Conservation (phyloP, 352 stramenopile genomes). For the Pythium rishiriense region DNA sequence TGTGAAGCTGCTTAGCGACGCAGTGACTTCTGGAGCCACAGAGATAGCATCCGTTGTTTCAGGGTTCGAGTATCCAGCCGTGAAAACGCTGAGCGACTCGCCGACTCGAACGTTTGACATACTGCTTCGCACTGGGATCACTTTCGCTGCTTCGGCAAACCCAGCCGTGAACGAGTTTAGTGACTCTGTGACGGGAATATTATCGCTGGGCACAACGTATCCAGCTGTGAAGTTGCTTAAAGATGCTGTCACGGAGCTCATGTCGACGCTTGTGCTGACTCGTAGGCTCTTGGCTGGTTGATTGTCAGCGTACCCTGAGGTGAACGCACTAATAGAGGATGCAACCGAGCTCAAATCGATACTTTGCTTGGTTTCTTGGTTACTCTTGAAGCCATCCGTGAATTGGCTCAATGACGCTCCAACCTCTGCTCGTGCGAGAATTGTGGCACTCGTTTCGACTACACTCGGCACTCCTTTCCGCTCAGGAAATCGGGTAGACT, state of each 20-base stretch:
- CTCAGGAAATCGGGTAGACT: background rate
- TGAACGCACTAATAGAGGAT: slow-evolving; percentile 22
- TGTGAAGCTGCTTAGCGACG: slow-evolving; percentile 37
- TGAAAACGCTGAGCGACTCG: slow-evolving; percentile 36
- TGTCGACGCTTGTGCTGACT: slow-evolving; percentile 9
- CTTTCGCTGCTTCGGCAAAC: slow-evolving; percentile 13
- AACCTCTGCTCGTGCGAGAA: slow-evolving; percentile 14
- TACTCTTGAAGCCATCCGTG: slow-evolving; percentile 32
- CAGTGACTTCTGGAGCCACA: background rate
- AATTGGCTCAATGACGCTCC: slow-evolving; percentile 44
- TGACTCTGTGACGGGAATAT: slow-evolving; percentile 5
- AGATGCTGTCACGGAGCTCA: slow-evolving; percentile 10
- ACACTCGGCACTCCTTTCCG: slow-evolving; percentile 2
- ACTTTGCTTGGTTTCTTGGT: slow-evolving; percentile 4
- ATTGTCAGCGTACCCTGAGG: slow-evolving; percentile 4
- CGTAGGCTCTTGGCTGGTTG: background rate
- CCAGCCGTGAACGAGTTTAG: slow-evolving; percentile 22
- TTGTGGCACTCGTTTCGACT: slow-evolving; percentile 1
- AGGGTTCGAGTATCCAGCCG: slow-evolving; percentile 21
- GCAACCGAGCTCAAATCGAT: slow-evolving; percentile 14
- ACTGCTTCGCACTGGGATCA: slow-evolving; percentile 10
- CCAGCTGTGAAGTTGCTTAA: slow-evolving; percentile 24
- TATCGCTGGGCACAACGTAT: slow-evolving; percentile 4
- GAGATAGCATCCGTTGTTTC: background rate
- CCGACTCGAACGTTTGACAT: slow-evolving; percentile 3